phyloP scores from a whole-genome alignment of 768 basidiomycete genomes.

The Macrolepiota dolichaula region DNA sequence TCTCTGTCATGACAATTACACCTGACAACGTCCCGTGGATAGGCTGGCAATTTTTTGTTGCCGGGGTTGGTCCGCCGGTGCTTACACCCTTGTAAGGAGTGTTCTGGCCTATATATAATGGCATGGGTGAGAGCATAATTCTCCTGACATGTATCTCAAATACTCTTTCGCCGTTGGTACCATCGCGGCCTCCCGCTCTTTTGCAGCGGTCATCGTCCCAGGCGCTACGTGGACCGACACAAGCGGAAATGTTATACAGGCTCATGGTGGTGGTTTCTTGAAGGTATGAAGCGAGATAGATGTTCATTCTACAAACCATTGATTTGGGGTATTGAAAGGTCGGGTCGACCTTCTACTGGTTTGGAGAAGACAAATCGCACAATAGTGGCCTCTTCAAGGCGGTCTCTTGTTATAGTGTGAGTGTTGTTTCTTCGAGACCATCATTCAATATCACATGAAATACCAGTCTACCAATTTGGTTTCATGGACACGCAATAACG shows the following conservation, averaged over 20 bases:
- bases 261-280: constrained; percentile 58
- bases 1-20: neutral
- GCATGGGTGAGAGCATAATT: neutral
- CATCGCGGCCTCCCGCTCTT: constrained; percentile 15
- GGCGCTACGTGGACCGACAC: constrained; percentile 64
- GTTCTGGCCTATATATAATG: neutral
- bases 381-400: constrained; percentile 54
- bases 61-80: constrained; percentile 9
- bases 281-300: constrained; percentile 31
- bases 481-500: constrained; percentile 55
- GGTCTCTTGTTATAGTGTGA: constrained; percentile 55
- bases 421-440: neutral
- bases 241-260: constrained; percentile 57
- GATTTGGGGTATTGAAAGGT: constrained; percentile 28
- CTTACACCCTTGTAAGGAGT: too few relatives aligned
- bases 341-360: constrained; percentile 56
- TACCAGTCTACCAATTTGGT: constrained; percentile 45
- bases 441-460: neutral
- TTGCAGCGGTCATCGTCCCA: constrained; percentile 46
- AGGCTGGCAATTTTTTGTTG: neutral
- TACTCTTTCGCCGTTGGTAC: neutral
- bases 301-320: neutral
- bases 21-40: constrained; percentile 8
- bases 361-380: constrained; percentile 58
- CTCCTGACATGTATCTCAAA: neutral